Percentiles rank a stretch among this genome's conserved stretches.
phyloP scores from a whole-genome alignment of 805 yeast species.

The Hanseniaspora thailandica region DNA sequence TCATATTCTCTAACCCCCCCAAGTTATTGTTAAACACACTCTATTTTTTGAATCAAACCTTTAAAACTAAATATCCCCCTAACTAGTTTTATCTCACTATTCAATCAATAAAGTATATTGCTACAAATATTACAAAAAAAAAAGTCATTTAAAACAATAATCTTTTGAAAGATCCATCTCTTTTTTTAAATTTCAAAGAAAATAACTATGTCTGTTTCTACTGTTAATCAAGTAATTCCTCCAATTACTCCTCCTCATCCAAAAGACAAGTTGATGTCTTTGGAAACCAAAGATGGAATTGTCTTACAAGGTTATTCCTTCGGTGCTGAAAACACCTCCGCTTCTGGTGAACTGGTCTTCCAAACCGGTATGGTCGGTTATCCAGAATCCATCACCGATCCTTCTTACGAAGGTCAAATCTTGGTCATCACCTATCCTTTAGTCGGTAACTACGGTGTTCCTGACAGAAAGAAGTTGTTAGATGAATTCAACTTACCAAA shows the following conservation, averaged over 20 bases:
- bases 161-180: neutral
- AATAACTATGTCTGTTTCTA: conserved; percentile 8
- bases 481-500: conserved; percentile 75
- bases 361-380: conserved; percentile 99
- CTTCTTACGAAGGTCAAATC: conserved; percentile 96
- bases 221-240: conserved; percentile 36
- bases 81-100: no score
- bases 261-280: conserved; percentile 69
- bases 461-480: conserved; percentile 57
- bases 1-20: no score
- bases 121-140: no score
- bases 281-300: conserved; percentile 79
- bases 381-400: conserved; percentile 96
- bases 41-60: neutral
- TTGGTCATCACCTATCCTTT: conserved; percentile 91
- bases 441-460: conserved; percentile 98
- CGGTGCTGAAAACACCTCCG: conserved; percentile 72
- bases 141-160: no score
- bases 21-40: neutral
- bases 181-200: neutral
- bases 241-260: conserved; percentile 89
- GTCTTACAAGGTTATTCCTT: conserved; percentile 90
- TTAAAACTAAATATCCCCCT: no score
- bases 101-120: no score
- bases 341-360: conserved; percentile 94